phyloP scores from a whole-genome alignment of 176 grass and related monocot species.

The Carex littledalei region DNA sequence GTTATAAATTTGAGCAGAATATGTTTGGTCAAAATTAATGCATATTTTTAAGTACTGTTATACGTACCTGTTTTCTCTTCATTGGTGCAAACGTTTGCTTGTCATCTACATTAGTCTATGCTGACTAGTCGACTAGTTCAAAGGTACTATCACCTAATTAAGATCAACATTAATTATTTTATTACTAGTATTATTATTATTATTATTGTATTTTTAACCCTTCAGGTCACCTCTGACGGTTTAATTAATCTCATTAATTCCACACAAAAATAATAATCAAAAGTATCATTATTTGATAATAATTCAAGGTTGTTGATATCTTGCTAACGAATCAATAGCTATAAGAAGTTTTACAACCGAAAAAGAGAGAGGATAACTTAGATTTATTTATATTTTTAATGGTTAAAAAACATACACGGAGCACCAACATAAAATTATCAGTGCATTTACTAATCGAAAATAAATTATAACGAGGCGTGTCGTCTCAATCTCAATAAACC shows the following conservation, averaged over 20 bases:
- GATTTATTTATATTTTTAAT: background rate
- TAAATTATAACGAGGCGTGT: background rate
- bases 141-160: background rate
- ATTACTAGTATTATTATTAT: background rate
- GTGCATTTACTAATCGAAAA: background rate
- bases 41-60: background rate
- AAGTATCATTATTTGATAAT: background rate
- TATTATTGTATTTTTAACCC: background rate
- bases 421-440: background rate
- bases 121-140: background rate
- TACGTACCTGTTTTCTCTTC: background rate
- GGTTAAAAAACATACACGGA: background rate
- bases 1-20: background rate
- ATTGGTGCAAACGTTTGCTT: background rate
- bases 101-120: background rate
- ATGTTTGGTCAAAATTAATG: background rate
- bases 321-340: background rate
- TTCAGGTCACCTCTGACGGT: background rate
- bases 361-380: background rate
- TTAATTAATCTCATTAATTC: background rate
- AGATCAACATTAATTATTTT: background rate
- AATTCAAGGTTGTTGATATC: background rate
- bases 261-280: background rate
- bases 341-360: background rate
- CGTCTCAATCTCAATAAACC: constrained; percentile 6